phyloP scores from a whole-genome alignment of 2,329 filamentous ascomycete species.

The Ilyonectria destructans region DNA sequence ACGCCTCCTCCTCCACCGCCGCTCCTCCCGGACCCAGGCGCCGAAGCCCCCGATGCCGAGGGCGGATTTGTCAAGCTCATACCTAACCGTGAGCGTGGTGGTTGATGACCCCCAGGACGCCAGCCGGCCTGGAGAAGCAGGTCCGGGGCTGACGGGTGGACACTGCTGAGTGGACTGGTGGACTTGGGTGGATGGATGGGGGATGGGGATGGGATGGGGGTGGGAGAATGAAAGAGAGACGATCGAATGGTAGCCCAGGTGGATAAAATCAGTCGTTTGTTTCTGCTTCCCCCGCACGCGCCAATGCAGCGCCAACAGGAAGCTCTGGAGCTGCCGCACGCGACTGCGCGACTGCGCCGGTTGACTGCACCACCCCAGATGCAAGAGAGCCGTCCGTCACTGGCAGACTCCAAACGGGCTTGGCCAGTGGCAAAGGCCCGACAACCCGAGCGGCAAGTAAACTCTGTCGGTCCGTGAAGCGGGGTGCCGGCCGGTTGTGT shows the following conservation, averaged over 20 bases:
- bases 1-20: constrained; percentile 45
- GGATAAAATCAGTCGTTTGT: constrained; percentile 33
- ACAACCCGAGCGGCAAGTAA: constrained; percentile 14
- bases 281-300: constrained; percentile 26
- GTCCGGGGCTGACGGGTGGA: constrained; percentile 27
- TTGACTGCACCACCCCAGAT: constrained; percentile 15
- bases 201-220: constrained; percentile 25
- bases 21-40: constrained; percentile 63
- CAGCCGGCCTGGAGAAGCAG: constrained; percentile 9
- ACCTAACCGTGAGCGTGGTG: constrained; percentile 25
- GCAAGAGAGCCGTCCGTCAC: constrained; percentile 11
- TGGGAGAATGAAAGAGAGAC: constrained; percentile 20
- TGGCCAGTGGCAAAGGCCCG: constrained; percentile 14
- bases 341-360: constrained; percentile 4
- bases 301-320: constrained; percentile 30
- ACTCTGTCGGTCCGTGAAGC: constrained; percentile 8
- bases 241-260: constrained; percentile 25
- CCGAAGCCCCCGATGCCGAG: constrained; percentile 67
- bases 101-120: constrained; percentile 17
- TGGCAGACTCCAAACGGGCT: background rate
- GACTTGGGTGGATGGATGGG: constrained; percentile 11
- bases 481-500: constrained; percentile 1
- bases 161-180: constrained; percentile 26
- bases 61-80: constrained; percentile 72
- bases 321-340: constrained; percentile 19